Conservation (phyloP, 495 filamentous ascomycete genomes). For the Penicillium canariense region DNA sequence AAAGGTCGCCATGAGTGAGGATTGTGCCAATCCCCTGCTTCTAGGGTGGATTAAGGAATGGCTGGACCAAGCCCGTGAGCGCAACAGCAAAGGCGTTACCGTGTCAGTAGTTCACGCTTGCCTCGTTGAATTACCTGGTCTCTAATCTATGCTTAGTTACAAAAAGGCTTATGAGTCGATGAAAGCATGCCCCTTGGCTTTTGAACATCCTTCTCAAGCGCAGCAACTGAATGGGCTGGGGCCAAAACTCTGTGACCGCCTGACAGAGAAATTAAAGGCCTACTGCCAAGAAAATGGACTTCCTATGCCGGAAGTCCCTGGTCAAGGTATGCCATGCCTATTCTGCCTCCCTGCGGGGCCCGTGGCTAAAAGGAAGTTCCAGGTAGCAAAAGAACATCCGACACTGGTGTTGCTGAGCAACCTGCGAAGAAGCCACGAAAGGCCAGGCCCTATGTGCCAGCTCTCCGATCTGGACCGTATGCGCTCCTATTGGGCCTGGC, state of each 20-base stretch:
- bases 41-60: constrained; percentile 77
- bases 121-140: background rate
- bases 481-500: constrained; percentile 69
- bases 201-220: constrained; percentile 72
- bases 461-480: constrained; percentile 69
- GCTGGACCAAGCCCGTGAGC: constrained; percentile 69
- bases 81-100: constrained; percentile 66
- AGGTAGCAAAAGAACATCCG: constrained; percentile 46
- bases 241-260: constrained; percentile 62
- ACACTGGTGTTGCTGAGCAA: constrained; percentile 36
- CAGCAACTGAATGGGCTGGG: constrained; percentile 73
- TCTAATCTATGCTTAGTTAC: constrained; percentile 47
- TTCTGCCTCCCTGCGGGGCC: background rate
- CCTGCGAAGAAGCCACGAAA: constrained; percentile 65
- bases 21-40: constrained; percentile 71
- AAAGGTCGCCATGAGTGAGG: constrained; percentile 36
- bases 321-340: constrained; percentile 27
- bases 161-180: constrained; percentile 80
- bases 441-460: constrained; percentile 68
- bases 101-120: constrained; percentile 38
- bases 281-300: constrained; percentile 68
- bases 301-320: constrained; percentile 63
- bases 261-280: constrained; percentile 65
- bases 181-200: constrained; percentile 71
- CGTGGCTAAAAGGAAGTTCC: background rate